Conservation (phyloP, 805 yeast genomes). For the Priceomyces carsonii region DNA sequence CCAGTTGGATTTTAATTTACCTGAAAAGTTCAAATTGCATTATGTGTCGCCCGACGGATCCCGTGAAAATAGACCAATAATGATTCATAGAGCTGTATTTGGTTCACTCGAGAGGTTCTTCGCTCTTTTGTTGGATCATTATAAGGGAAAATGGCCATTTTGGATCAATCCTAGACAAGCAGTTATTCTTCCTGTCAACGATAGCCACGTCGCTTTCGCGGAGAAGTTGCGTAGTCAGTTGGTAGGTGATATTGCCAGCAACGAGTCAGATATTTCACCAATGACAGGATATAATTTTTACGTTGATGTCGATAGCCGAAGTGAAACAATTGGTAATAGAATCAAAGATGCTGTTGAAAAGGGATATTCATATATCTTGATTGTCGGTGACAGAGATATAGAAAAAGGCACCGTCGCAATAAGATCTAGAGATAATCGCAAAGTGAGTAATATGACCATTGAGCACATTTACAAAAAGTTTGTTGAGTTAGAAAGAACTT, state of each 20-base stretch:
- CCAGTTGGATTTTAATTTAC: conserved; percentile 93
- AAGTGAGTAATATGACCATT: conserved; percentile 41
- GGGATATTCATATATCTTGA: conserved; percentile 77
- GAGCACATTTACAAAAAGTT: conserved; percentile 58
- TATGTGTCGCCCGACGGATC: conserved; percentile 57
- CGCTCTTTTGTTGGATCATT: conserved; percentile 88
- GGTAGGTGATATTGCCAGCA: conserved; percentile 40
- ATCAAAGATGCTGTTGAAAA: conserved; percentile 74
- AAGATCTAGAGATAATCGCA: conserved; percentile 55
- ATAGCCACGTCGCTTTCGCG: conserved; percentile 58
- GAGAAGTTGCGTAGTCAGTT: conserved; percentile 46
- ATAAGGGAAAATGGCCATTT: conserved; percentile 94
- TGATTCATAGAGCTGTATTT: conserved; percentile 93
- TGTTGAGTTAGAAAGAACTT: conserved; percentile 53
- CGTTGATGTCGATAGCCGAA: conserved; percentile 74
- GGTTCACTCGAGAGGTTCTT: conserved; percentile 93
- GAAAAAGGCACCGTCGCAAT: conserved; percentile 60
- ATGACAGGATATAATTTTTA: conserved; percentile 61
- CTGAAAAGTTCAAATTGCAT: conserved; percentile 74
- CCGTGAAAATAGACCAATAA: conserved; percentile 70
- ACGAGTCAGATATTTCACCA: conserved; percentile 46
- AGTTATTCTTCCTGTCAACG: conserved; percentile 75
- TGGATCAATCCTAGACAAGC: conserved; percentile 96
- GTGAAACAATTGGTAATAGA: conserved; percentile 77
- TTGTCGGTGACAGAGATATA: conserved; percentile 86